Evolutionary conservation across 257 asterid species (phyloP).

Genomic region (Haberlea rhodopensis): DNA sequence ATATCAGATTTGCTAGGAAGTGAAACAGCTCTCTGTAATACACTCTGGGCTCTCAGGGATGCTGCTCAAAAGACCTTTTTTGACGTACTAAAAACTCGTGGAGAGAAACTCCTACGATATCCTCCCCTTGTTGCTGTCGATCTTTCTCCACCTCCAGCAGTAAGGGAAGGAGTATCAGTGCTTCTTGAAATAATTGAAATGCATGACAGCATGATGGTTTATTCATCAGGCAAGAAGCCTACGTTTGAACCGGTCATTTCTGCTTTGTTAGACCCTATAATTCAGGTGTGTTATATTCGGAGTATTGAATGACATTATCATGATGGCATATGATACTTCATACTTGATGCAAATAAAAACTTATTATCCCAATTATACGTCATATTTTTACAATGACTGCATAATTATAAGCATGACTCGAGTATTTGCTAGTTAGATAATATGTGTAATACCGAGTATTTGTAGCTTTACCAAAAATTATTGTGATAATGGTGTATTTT

Average conservation of each 20-base stretch:
- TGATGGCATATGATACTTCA: background rate
- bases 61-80: slow-evolving; percentile 92
- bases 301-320: slow-evolving; percentile 19
- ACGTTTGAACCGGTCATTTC: slow-evolving; percentile 86
- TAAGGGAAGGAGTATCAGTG: slow-evolving; percentile 83
- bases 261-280: slow-evolving; percentile 92
- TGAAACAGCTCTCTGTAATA: slow-evolving; percentile 83
- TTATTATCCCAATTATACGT: background rate
- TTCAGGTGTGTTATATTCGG: slow-evolving; percentile 56
- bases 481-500: background rate
- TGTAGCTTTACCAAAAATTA: no score
- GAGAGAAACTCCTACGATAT: slow-evolving; percentile 90
- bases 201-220: slow-evolving; percentile 81
- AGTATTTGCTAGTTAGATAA: background rate
- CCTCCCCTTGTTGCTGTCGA: slow-evolving; percentile 92
- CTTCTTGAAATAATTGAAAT: slow-evolving; percentile 88
- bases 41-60: slow-evolving; percentile 92
- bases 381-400: background rate
- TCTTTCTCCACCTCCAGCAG: slow-evolving; percentile 91
- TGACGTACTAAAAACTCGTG: slow-evolving; percentile 83
- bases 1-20: slow-evolving; percentile 89
- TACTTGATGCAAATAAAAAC: background rate
- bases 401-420: background rate
- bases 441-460: no score
- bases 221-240: slow-evolving; percentile 69